A percentile compares a stretch with the other conserved stretches of the same genome.
These are phyloP conservation scores for Lachancea sp. DNA, from an alignment of 805 yeast species.

Conservation along the genomic window DNA sequence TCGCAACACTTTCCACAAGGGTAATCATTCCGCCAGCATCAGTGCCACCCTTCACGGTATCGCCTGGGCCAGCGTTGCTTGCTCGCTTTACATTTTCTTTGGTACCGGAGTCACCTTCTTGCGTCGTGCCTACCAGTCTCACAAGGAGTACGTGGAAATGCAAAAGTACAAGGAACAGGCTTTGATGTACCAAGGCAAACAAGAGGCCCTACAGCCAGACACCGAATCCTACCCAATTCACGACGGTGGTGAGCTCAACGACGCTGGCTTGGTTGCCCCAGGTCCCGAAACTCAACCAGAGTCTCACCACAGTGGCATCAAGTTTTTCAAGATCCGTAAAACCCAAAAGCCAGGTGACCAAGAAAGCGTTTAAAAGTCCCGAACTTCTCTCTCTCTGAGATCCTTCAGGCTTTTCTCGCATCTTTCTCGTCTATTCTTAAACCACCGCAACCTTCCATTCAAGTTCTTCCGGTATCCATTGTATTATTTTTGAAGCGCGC, in stretches of 20 bases:
- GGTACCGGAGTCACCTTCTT: constrained; percentile 18
- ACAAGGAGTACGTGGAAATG: constrained; percentile 16
- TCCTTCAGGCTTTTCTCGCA: not conserved
- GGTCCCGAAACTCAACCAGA: constrained; percentile 18
- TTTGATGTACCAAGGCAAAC: constrained; percentile 14
- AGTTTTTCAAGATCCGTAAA: constrained; percentile 70
- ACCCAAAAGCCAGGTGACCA: constrained; percentile 32
- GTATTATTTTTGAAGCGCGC: constrained; percentile 1
- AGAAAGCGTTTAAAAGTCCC: constrained; percentile 31
- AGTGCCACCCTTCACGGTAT: constrained; percentile 57
- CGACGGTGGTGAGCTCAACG: constrained; percentile 7
- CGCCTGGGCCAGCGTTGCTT: constrained; percentile 64
- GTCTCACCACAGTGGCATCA: constrained; percentile 46
- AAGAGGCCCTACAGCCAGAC: constrained; percentile 7
- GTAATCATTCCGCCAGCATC: constrained; percentile 39
- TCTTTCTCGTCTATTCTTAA: not conserved
- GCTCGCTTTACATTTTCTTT: constrained; percentile 15
- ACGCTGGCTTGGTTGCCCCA: constrained; percentile 3
- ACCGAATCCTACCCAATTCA: constrained; percentile 6
- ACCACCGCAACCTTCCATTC: constrained; percentile 2
- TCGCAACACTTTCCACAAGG: constrained; percentile 54
- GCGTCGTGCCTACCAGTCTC: constrained; percentile 19
- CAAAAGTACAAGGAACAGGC: constrained; percentile 17
- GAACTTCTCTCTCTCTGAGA: not conserved
- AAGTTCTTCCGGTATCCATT: constrained; percentile 10